phyloP scores from a whole-genome alignment of 768 basidiomycete species.

The Naematelia encephala region DNA sequence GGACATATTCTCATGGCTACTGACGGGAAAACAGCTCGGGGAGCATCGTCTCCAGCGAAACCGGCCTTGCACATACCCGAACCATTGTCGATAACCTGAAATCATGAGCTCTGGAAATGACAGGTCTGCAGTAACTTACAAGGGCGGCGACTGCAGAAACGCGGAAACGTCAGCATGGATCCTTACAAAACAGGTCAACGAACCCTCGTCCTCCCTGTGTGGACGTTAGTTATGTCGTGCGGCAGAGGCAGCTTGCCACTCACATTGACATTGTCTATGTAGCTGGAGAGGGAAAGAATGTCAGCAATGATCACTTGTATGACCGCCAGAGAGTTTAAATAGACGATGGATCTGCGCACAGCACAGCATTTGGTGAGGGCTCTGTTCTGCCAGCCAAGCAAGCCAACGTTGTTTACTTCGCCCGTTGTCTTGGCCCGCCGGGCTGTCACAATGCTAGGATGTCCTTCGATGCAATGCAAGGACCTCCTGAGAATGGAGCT shows the following conservation, averaged over 20 bases:
- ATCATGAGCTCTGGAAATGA: constrained; percentile 10
- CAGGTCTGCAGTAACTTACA: constrained; percentile 17
- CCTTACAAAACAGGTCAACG: background rate
- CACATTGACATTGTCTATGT: constrained; percentile 33
- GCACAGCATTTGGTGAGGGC: background rate
- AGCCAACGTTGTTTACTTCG: too few species aligned
- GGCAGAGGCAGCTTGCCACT: constrained; percentile 10
- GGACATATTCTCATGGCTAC: constrained; percentile 48
- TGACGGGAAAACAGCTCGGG: constrained; percentile 91
- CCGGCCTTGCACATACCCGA: constrained; percentile 99
- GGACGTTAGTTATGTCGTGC: background rate
- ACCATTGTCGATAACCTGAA: constrained; percentile 51
- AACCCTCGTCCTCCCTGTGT: constrained; percentile 36
- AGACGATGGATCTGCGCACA: background rate
- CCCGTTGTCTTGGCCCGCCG: too few species aligned
- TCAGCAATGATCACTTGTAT: constrained; percentile 6
- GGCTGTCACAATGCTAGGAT: too few species aligned
- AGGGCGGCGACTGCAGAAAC: constrained; percentile 39
- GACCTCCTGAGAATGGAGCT: too few species aligned
- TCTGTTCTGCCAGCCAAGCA: too few species aligned
- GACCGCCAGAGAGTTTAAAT: background rate
- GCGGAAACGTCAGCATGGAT: background rate
- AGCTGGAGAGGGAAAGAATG: constrained; percentile 3
- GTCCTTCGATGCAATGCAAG: too few species aligned
- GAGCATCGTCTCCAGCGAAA: constrained; percentile 75